A percentile compares a stretch with the other conserved stretches of the same genome.
Conservation (phyloP, 2,329 filamentous ascomycete genomes). For the Neonectria coccinea region DNA sequence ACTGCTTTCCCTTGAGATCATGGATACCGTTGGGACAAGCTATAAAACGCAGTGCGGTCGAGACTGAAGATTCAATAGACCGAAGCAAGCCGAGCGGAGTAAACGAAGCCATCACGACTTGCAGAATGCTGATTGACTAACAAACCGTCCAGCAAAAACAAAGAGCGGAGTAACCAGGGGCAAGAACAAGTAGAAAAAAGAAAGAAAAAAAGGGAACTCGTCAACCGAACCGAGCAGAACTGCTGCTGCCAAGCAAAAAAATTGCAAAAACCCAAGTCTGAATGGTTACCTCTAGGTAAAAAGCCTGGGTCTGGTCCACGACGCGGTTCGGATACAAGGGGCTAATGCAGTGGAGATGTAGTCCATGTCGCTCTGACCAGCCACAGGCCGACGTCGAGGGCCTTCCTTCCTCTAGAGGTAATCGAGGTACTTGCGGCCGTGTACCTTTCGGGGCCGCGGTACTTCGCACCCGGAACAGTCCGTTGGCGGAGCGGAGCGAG, state of each 20-base stretch:
- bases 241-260: background rate
- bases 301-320: background rate
- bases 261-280: background rate
- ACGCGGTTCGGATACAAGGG: conserved; percentile 15
- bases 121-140: conserved; percentile 6
- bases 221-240: conserved; percentile 4
- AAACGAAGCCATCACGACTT: conserved; percentile 17
- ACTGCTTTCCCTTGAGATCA: background rate
- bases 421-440: conserved; percentile 13
- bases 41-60: background rate
- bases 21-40: background rate
- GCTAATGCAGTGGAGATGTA: conserved; percentile 13
- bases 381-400: conserved; percentile 22
- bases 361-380: conserved; percentile 5
- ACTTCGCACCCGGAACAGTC: conserved; percentile 19
- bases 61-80: conserved; percentile 10
- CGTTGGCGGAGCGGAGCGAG: conserved; percentile 19
- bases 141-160: background rate
- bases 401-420: conserved; percentile 29
- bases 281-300: background rate
- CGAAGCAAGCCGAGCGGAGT: conserved; percentile 27
- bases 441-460: conserved; percentile 1
- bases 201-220: background rate
- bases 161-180: background rate
- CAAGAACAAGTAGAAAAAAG: background rate